Evolutionary conservation across 2,329 filamentous ascomycete genomes (phyloP), one percentile per base, ranked within the genome.

Genomic region (Trichoderma breve): DNA sequence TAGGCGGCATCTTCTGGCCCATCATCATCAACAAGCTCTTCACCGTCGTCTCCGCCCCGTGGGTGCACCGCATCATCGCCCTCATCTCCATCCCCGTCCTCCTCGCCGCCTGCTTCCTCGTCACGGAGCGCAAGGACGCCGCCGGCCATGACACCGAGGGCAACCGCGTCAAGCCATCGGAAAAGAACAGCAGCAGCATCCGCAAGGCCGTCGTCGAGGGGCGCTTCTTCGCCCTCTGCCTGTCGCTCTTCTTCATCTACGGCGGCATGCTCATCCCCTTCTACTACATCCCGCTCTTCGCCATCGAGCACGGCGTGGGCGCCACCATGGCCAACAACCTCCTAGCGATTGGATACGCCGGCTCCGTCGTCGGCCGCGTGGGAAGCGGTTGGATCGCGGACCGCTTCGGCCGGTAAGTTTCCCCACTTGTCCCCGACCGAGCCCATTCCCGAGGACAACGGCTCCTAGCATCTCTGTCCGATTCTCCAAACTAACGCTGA

Each of bases 311-410:
- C 1, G 79, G 80, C 9, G 83, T 89, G 55, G 83, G 85, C 2
- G 79, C 79, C 21, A 80, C 84, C 24, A 80, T 89, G 12, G 85
- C 86, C 2, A 90, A 90, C 79, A 90, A 90, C 74, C 83, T 91
- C 43, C 82, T 91, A 6, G 83, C 89, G 9, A 87, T 92, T 73
- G 83, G 91, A 75, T 91, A 91, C 76, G 84, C 85, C 0, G 87
- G 87, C 14, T 88, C 86, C 1, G 81, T 85, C 9, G 78, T 86
- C 28, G 87, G 88, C 4, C 85, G 87, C 53, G 84, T 89, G 72
- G 73, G 83, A 1, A 85, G 86, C 3, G 86, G 86, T 53, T 83
- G 85, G 75, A 76, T 88, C 53, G 86, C 85, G 5, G 87, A 89
- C 74, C 82, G 82, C 64, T 77, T 83, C 58, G 87, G 87, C 5